Evolutionary conservation across 495 filamentous ascomycete genomes (phyloP), one percentile per base, ranked within the genome.

Genomic region (Aspergillus taichungensis): DNA sequence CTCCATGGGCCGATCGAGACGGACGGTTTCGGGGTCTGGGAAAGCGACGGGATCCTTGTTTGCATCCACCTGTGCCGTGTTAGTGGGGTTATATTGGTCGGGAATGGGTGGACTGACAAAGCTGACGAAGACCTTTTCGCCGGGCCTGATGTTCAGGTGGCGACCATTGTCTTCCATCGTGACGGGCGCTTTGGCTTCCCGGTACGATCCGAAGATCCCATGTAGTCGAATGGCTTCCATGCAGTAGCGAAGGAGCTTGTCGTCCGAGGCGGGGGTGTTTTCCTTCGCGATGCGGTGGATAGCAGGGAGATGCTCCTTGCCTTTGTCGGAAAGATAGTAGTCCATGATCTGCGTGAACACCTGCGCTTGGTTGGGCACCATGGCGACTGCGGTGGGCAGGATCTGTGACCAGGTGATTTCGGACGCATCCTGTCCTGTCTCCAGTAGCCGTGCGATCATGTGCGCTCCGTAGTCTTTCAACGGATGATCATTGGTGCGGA

Each of bases 371-470:
- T 78, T 88, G 0, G 85, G 77, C 3, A 85, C 77, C 54, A 78
- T 73, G 3, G 72, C 69, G 30, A 71, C 69, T 4, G 76, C 73
- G 12, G 74, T 74, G 7, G 80, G 79, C 34, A 84, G 55, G 42
- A 91, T 76, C 51, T 86, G 83, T 5, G 71, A 73, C 80, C 82
- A 89, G 6, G 83, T 80, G 40, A 88, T 77, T 41, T 91, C 79
- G 24, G 78, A 71, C 24, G 71, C 66, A 49, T 67, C 74, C 45
- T 82, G 50, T 0, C 84, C 83, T 34, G 67, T 68, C 36, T 88
- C 81, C 13, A 83, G 61, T 40, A 92, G 63, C 3, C 76, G 70
- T 57, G 79, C 78, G 50, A 91, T 72, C 60, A 87, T 75, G 30
- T 80, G 71, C 18, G 69, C 68, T 6, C 87, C 88, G 54, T 84